Conservation (phyloP, 345 rosid species). For the Chamaenerion angustifolium region DNA sequence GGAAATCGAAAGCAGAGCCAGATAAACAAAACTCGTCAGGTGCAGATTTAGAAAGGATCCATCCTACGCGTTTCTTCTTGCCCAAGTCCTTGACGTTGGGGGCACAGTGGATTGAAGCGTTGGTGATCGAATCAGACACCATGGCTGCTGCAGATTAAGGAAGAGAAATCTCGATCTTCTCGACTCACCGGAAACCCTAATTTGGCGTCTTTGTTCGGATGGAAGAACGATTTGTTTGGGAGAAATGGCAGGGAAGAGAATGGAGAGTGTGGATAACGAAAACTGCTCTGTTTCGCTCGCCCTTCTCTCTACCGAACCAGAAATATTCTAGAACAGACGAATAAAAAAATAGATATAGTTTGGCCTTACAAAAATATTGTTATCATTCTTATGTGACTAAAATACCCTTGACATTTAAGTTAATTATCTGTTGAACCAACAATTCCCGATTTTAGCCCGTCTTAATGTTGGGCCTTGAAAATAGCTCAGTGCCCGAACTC, state of each 20-base stretch:
- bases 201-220: neutral
- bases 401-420: no score
- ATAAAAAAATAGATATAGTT: no score
- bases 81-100: conserved; percentile 43
- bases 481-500: no score
- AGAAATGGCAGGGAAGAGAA: conserved; percentile 13
- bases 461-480: no score
- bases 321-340: no score
- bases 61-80: conserved; percentile 64
- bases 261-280: conserved; percentile 49
- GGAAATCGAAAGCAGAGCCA: neutral
- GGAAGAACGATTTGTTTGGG: conserved; percentile 5
- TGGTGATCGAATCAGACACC: conserved; percentile 56
- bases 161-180: conserved; percentile 3
- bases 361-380: no score
- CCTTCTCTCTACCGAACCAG: neutral
- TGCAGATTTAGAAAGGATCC: neutral
- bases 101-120: conserved; percentile 32
- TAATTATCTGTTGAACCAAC: no score
- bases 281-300: conserved; percentile 53
- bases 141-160: conserved; percentile 16
- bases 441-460: no score
- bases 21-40: neutral
- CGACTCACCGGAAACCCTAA: conserved; percentile 39
- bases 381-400: no score